A percentile compares a stretch with the other conserved stretches of the same genome.
Conservation (phyloP, 2,329 filamentous ascomycete species). For the Gremmenia infestans region DNA sequence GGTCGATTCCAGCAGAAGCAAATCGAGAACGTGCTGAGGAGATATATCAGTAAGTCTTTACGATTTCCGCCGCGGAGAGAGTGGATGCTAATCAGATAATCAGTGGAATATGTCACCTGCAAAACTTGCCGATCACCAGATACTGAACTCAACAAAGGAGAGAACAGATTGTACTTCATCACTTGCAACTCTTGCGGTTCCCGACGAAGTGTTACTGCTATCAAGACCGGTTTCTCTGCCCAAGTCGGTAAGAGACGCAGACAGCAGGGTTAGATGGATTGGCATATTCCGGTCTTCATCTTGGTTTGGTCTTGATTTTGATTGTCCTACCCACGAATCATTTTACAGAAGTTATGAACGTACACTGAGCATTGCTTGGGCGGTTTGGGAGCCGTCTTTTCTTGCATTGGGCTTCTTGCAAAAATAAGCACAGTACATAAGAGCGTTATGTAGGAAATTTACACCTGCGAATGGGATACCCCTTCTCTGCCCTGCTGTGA, state of each 20-base stretch:
- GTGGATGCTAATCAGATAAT: constrained; percentile 19
- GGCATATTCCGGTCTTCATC: not conserved
- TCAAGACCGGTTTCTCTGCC: constrained; percentile 99
- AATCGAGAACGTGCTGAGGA: constrained; percentile 92
- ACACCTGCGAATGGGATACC: not conserved
- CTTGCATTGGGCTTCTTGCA: constrained; percentile 2
- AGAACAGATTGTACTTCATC: constrained; percentile 98
- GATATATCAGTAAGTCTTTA: constrained; percentile 75
- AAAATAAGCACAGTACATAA: constrained; percentile 7
- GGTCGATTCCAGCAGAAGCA: constrained; percentile 99
- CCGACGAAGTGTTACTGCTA: constrained; percentile 85
- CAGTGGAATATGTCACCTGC: constrained; percentile 93
- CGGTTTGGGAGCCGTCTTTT: not conserved
- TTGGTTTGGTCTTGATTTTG: not conserved
- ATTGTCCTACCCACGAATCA: not conserved
- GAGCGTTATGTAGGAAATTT: constrained; percentile 3
- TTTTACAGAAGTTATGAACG: constrained; percentile 1
- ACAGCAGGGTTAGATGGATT: constrained; percentile 66
- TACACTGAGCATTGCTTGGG: constrained; percentile 5
- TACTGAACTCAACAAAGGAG: constrained; percentile 95
- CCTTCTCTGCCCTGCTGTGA: not conserved
- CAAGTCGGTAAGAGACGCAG: constrained; percentile 98
- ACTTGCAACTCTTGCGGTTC: constrained; percentile 87
- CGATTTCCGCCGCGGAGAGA: constrained; percentile 27
- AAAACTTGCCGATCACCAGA: constrained; percentile 95